Base-by-base conservation (phyloP, 2,329 filamentous ascomycete species). In the Cordyceps tenuipes region DNA sequence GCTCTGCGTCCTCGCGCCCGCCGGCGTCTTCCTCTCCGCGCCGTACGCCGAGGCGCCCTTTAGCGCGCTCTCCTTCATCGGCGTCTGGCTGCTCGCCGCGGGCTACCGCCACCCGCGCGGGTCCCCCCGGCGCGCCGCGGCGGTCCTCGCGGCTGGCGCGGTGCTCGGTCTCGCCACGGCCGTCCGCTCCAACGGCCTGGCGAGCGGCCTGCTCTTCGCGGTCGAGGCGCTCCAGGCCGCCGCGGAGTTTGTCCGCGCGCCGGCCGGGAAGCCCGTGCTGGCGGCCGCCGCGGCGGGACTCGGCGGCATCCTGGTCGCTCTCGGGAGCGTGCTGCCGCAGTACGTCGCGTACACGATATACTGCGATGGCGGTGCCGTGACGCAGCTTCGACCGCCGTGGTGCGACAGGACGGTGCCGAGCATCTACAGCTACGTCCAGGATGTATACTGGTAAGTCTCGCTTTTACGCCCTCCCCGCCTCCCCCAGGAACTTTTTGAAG, bases 361-460 rank as follows among this genome's bases (percentile, higher is more conserved):
- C 71, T 96, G 91, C 67, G 62, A 65, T 43, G 61, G 63, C 29
- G 29, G 29, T 8, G 15, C 64, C 69, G 66, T 10, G 39, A 66
- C 8, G 68, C 68, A 23, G 61, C 62, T 76, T 58, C 77, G 89
- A 60, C 82, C 85, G 5, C 82, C 85, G 4, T 99, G 94, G 94
- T 99, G 94, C 71, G 70, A 73, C 21, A 79, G 77, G 19, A 71
- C 75, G n/a, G 64, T 92, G 13, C 94, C 94, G 4, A 96, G 91
- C 70, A 92, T 99, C 62, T 97, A 96, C 73, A 81, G 85, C 0
- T 97, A 89, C 78, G 93, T 97, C 2, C 94, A 99, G 70, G 79
- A 80, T 50, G 79, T 89, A 67, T 97, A 99, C 73, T 99, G 94
- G 92, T 96, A 80, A 72, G 84, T 41, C 39, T 34, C 31, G 31